Evolutionary conservation across 352 stramenopile species (phyloP), one percentile per base, ranked within the genome.

Genomic region (Lagenidium giganteum): DNA sequence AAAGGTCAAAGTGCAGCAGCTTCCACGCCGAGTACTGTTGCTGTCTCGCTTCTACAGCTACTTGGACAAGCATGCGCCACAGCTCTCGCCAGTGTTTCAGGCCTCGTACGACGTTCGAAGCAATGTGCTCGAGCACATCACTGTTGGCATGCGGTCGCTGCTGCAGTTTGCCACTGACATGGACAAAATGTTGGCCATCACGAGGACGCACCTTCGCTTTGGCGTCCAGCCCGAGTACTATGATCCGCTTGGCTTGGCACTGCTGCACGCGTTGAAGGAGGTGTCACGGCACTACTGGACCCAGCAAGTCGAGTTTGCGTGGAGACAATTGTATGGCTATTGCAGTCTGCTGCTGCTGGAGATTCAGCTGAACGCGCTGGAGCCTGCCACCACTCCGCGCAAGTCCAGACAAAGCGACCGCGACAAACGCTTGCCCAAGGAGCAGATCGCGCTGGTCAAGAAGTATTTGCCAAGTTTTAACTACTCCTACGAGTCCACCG

Each of bases 111-210:
- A 64, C 12, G 62, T 92, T 25, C 60, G 64, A 21, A 90, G 84
- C 73, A 94, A 78, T 20, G 65, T 96, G 26, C 52, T 96, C 1
- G 50, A 86, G 1, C 93, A 95, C 57, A 95, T 96, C 54, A 72
- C 58, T 38, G 60, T 55, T 1, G 62, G 60, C 11, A 67, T 72
- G 50, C 47, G 54, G 23, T 47, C 52, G 14, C 44, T 73, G 13
- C 51, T 67, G 1, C 30, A 47, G 5, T 29, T 51, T 2, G 45
- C 64, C 18, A 83, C 72, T 12, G 57, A 95, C n/a, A 69, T 74
- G 6, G 57, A 83, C 29, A 47, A 83, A 28, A 62, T 96, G 45
- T 56, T 93, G 17, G 46, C 59, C 38, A 46, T 67, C 22, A 57
- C 87, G 8, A 84, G 65, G 0, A 75, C 67, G 2, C 84, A 83